Evolutionary conservation across 2,329 filamentous ascomycete species (phyloP).

Genomic region (Malbranchea zuffiana): DNA sequence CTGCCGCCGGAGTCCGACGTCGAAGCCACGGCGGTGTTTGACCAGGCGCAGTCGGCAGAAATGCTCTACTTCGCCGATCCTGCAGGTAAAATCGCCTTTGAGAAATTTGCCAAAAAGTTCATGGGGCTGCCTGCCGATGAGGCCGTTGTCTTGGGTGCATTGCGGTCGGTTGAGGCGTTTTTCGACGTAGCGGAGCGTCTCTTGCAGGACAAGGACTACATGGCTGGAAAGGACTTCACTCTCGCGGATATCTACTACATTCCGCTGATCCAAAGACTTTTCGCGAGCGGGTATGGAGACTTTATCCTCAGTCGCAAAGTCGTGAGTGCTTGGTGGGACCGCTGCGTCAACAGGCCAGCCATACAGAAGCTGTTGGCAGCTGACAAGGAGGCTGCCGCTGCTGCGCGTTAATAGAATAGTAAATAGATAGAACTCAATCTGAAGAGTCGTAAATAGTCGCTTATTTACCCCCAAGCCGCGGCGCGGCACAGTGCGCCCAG

Average conservation of each 20-base stretch:
- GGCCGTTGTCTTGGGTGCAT: constrained; percentile 29
- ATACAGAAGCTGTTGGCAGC: too few relatives aligned
- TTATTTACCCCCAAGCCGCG: too few relatives aligned
- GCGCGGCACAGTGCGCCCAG: too few relatives aligned
- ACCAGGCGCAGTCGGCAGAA: constrained; percentile 36
- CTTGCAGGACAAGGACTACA: constrained; percentile 25
- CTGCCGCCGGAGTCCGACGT: constrained; percentile 31
- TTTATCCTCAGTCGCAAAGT: constrained; percentile 27
- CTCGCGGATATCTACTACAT: constrained; percentile 41
- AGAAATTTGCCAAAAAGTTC: constrained; percentile 38
- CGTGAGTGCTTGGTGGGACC: constrained; percentile 34
- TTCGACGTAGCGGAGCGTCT: constrained; percentile 28
- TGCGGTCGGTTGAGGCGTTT: constrained; percentile 31
- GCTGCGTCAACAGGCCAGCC: constrained; percentile 2
- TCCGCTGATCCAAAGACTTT: constrained; percentile 35
- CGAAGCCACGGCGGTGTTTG: constrained; percentile 35
- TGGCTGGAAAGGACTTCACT: constrained; percentile 37
- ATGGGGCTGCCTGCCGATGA: constrained; percentile 36
- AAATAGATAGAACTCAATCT: too few relatives aligned
- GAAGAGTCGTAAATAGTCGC: too few relatives aligned
- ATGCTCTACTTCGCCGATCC: constrained; percentile 37
- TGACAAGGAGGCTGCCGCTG: too few relatives aligned
- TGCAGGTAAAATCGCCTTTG: constrained; percentile 34
- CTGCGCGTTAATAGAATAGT: too few relatives aligned
- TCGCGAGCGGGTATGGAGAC: constrained; percentile 33